phyloP scores from a whole-genome alignment of 2,329 filamentous ascomycete species.

The Blumeria hordei region DNA sequence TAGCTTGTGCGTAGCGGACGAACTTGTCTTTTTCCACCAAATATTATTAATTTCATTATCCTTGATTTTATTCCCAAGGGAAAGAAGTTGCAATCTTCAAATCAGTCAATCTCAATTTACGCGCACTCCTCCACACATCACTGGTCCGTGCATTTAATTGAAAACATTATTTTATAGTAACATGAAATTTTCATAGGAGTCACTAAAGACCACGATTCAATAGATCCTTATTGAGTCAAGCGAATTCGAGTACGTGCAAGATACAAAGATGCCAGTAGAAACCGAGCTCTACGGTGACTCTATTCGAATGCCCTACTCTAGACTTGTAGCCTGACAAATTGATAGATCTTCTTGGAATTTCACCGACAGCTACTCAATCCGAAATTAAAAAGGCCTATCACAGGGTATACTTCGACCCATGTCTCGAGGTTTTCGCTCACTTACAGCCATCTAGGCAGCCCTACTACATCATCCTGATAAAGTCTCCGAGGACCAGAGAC shows the following conservation, averaged over 20 bases:
- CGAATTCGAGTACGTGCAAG: no score
- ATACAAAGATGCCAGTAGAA: no score
- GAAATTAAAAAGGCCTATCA: slow-evolving; percentile 93
- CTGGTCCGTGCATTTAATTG: no score
- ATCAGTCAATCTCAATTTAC: no score
- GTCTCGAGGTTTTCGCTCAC: slow-evolving; percentile 1
- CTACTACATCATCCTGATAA: slow-evolving; percentile 87
- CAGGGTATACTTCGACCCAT: slow-evolving; percentile 33
- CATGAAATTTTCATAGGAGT: no score
- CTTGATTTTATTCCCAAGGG: not conserved
- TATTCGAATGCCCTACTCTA: no score
- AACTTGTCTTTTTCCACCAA: not conserved
- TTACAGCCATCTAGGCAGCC: slow-evolving; percentile 35
- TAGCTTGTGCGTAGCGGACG: not conserved
- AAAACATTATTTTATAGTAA: no score
- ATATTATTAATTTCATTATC: not conserved
- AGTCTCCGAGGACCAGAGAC: slow-evolving; percentile 63
- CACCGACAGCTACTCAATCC: slow-evolving; percentile 43
- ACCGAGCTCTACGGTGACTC: no score
- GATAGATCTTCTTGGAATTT: slow-evolving; percentile 55
- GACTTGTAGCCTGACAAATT: not conserved
- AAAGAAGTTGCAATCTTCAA: no score
- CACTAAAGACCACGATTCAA: no score
- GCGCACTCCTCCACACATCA: no score
- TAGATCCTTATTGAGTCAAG: no score